Percentiles rank a stretch among this genome's conserved stretches.
These are phyloP conservation scores for Teratosphaeria gauchensis DNA, from an alignment of 2,329 filamentous ascomycete species.

Conservation along the genomic window DNA sequence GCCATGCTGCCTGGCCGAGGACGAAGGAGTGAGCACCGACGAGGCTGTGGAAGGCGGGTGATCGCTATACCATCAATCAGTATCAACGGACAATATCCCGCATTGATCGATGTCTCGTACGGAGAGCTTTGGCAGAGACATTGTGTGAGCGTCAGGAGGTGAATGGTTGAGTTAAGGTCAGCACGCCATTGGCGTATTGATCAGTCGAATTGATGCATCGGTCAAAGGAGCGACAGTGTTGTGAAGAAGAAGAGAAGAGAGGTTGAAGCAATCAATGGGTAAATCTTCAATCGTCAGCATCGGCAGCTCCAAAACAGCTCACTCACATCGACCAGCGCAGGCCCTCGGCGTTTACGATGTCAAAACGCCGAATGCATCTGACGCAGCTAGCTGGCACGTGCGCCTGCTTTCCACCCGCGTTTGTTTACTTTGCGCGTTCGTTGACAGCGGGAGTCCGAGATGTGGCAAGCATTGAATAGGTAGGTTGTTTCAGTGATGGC, in stretches of 20 bases:
- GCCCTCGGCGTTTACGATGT: background rate
- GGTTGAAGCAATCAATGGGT: background rate
- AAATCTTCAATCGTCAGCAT: background rate
- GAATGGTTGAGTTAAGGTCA: background rate
- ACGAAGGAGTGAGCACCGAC: slow-evolving; percentile 25
- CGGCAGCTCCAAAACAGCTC: background rate
- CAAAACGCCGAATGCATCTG: background rate
- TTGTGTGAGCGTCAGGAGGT: background rate
- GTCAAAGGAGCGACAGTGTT: slow-evolving; percentile 3
- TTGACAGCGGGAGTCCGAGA: background rate
- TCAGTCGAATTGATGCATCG: background rate
- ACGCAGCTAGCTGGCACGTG: background rate
- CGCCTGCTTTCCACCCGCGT: background rate
- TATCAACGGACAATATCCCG: background rate
- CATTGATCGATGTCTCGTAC: background rate
- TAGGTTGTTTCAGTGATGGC: background rate
- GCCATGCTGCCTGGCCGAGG: slow-evolving; percentile 25
- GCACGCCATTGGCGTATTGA: background rate
- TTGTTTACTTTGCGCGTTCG: slow-evolving; percentile 10
- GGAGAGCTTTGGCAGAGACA: slow-evolving; percentile 7
- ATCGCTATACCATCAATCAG: slow-evolving; percentile 10
- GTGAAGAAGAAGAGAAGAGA: background rate
- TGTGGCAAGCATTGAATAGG: background rate
- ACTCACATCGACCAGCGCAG: background rate
- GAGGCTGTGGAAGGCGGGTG: slow-evolving; percentile 21